Evolutionary conservation across 2,329 filamentous ascomycete species (phyloP).

Genomic region (Arthrobotrys sphaeroides): DNA sequence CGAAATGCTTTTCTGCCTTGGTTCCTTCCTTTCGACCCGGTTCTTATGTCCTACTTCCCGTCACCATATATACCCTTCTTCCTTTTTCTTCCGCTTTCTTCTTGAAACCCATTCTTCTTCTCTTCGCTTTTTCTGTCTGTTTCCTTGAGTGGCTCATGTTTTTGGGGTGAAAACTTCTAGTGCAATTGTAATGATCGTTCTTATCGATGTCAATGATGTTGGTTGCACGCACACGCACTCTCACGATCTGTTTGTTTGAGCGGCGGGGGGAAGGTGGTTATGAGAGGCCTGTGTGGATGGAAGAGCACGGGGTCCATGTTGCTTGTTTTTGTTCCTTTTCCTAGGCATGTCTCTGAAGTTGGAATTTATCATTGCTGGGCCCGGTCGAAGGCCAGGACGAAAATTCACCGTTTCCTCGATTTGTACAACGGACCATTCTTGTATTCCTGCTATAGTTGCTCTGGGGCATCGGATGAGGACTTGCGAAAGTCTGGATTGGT

Average conservation of each 20-base stretch:
- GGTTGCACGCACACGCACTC: constrained; percentile 33
- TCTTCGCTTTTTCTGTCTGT: constrained; percentile 4
- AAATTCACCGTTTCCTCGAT: neutral
- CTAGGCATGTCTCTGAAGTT: neutral
- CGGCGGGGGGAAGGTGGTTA: neutral
- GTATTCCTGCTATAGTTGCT: neutral
- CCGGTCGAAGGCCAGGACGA: neutral
- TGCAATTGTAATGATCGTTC: constrained; percentile 54
- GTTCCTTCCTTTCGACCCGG: neutral
- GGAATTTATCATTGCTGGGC: constrained; percentile 1
- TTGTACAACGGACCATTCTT: constrained; percentile 2
- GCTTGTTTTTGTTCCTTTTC: neutral
- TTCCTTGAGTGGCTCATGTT: constrained; percentile 50
- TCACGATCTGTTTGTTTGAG: constrained; percentile 36
- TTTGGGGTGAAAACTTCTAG: constrained; percentile 48
- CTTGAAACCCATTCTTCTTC: constrained; percentile 5
- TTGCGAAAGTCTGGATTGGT: constrained; percentile 18
- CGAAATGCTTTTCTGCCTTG: constrained; percentile 7
- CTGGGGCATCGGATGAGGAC: neutral
- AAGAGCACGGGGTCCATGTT: constrained; percentile 1
- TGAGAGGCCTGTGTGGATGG: constrained; percentile 10
- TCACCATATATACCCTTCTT: constrained; percentile 49
- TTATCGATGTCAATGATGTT: constrained; percentile 49
- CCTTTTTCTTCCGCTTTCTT: neutral
- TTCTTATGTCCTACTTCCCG: constrained; percentile 16